phyloP scores from a whole-genome alignment of 2,329 filamentous ascomycete genomes.

The Pseudocercospora eumusae region DNA sequence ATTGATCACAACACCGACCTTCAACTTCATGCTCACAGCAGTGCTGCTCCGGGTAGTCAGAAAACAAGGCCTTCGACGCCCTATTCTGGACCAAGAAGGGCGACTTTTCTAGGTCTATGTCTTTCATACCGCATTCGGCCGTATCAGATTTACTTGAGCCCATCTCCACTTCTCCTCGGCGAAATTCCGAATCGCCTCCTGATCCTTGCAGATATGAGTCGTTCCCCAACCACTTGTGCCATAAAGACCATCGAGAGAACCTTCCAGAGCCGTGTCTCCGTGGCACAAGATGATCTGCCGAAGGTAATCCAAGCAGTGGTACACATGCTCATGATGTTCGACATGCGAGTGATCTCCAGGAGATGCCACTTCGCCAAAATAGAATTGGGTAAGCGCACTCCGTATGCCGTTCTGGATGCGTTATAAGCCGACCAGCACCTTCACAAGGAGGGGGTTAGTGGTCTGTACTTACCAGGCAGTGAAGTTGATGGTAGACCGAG shows the following conservation, averaged over 20 bases:
- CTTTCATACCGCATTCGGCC: too few relatives aligned
- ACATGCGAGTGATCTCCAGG: background rate
- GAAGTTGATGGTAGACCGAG: slow-evolving; percentile 16
- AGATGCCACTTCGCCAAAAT: background rate
- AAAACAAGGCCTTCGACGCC: too few relatives aligned
- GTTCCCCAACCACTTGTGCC: slow-evolving; percentile 3
- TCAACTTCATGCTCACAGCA: too few relatives aligned
- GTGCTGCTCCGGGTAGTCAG: too few relatives aligned
- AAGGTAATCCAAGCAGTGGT: slow-evolving; percentile 18
- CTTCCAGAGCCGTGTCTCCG: slow-evolving; percentile 16
- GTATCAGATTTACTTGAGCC: background rate
- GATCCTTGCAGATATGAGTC: slow-evolving; percentile 14
- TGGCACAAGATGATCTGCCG: slow-evolving; percentile 16
- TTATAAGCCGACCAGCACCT: too few relatives aligned
- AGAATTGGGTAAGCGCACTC: background rate
- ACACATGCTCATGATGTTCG: slow-evolving; percentile 2
- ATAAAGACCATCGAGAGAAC: background rate
- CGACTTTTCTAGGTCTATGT: too few relatives aligned
- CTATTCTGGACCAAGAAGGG: too few relatives aligned
- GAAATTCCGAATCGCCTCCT: background rate
- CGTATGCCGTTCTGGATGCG: background rate
- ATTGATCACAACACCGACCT: too few relatives aligned
- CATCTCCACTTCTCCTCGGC: background rate
- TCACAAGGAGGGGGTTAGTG: too few relatives aligned
- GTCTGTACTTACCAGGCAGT: slow-evolving; percentile 13